phyloP scores from a whole-genome alignment of 441 rosid species.

The Gossypium lobatum region DNA sequence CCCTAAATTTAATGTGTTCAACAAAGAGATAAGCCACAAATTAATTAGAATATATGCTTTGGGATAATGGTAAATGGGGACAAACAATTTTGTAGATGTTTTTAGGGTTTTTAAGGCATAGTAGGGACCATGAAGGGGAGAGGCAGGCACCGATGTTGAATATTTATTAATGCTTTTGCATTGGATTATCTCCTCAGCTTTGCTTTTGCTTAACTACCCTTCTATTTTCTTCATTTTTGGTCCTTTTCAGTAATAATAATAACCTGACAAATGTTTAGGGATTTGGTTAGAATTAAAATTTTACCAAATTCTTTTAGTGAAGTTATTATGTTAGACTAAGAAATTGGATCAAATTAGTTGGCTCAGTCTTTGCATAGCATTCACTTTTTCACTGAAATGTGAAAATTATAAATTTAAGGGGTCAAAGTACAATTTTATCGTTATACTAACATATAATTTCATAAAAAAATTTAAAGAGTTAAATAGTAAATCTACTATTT shows the following conservation, averaged over 20 bases:
- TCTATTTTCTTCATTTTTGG: not conserved
- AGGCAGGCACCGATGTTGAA: constrained; percentile 15
- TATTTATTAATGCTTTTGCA: not conserved
- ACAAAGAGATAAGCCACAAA: constrained; percentile 7
- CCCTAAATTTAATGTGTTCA: not conserved
- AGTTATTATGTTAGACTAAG: constrained; percentile 1
- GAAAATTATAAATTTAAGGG: too few relatives aligned
- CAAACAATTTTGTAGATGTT: constrained; percentile 17
- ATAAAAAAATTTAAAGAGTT: too few relatives aligned
- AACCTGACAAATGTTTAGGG: constrained; percentile 1
- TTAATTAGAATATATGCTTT: not conserved
- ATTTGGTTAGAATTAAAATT: constrained; percentile 6
- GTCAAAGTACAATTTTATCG: too few relatives aligned
- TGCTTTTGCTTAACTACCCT: constrained; percentile 12
- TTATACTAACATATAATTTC: too few relatives aligned
- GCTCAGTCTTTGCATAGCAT: not conserved
- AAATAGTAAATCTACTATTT: too few relatives aligned
- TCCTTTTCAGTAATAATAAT: not conserved
- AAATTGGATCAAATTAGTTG: not conserved
- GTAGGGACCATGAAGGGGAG: constrained; percentile 22
- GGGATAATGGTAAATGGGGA: not conserved
- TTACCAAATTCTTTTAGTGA: not conserved
- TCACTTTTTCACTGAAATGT: not conserved
- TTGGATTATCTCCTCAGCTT: constrained; percentile 17
- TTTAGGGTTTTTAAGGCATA: not conserved